Conservation (phyloP, 1,139 yeast genomes). For the Blastobotrys capitulatus region DNA sequence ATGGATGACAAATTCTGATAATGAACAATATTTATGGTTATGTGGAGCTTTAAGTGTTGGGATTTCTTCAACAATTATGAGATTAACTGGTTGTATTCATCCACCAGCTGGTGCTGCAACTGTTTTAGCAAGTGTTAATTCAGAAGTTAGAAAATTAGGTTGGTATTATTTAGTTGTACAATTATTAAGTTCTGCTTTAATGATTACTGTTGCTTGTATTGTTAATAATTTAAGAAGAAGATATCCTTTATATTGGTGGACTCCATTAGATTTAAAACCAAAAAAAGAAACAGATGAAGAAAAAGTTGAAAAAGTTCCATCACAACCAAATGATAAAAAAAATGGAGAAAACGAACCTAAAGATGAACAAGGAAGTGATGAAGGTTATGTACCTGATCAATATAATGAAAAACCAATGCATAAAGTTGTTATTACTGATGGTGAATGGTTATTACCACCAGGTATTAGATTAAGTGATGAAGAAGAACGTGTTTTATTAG, state of each 20-base stretch:
- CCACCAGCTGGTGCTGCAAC: slow-evolving; percentile 79
- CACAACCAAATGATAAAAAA: not conserved
- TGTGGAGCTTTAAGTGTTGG: slow-evolving; percentile 60
- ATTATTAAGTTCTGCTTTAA: slow-evolving; percentile 46
- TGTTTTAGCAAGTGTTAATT: slow-evolving; percentile 51
- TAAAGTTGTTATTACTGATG: not conserved
- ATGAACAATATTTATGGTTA: slow-evolving; percentile 47
- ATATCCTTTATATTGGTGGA: slow-evolving; percentile 67
- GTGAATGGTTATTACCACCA: slow-evolving; percentile 6
- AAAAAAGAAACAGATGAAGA: not conserved
- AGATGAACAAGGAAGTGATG: not conserved
- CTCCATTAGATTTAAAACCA: slow-evolving; percentile 31
- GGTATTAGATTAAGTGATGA: slow-evolving; percentile 8
- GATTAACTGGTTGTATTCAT: slow-evolving; percentile 54
- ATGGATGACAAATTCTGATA: slow-evolving; percentile 34
- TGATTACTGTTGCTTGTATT: slow-evolving; percentile 48
- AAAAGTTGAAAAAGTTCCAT: not conserved
- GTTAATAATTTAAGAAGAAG: slow-evolving; percentile 50
- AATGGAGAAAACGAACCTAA: not conserved
- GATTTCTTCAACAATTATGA: slow-evolving; percentile 51
- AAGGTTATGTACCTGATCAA: not conserved
- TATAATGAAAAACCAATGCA: not conserved
- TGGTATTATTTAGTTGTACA: slow-evolving; percentile 68
- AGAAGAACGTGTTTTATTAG: slow-evolving; percentile 6
- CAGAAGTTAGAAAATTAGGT: slow-evolving; percentile 44